These are phyloP conservation scores for Yamadazyma akitaensis DNA, from an alignment of 805 yeast species.

Conservation along the genomic window DNA sequence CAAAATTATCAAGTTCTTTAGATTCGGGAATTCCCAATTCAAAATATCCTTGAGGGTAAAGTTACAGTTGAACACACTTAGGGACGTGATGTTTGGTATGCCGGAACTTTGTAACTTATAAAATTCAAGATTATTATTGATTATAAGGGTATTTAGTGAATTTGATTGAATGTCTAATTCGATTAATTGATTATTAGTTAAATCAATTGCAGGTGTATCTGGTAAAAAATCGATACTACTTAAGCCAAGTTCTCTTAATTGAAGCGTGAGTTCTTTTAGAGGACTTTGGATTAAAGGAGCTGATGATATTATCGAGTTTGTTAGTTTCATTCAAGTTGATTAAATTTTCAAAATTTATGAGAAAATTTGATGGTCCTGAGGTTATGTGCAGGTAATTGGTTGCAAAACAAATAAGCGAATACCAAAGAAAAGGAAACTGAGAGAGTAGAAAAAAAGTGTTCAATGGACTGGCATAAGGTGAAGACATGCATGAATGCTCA, in stretches of 20 bases:
- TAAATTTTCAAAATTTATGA: background rate
- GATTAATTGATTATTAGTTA: slow-evolving; percentile 71
- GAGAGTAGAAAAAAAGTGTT: too few relatives aligned
- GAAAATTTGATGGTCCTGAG: background rate
- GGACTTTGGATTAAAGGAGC: slow-evolving; percentile 35
- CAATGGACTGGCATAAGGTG: too few relatives aligned
- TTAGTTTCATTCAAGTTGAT: slow-evolving; percentile 29
- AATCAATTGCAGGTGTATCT: slow-evolving; percentile 53
- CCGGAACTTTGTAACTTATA: slow-evolving; percentile 4
- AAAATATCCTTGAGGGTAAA: slow-evolving; percentile 8
- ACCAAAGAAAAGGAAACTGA: too few relatives aligned
- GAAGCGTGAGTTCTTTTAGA: slow-evolving; percentile 32
- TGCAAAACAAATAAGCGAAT: too few relatives aligned
- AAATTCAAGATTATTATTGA: slow-evolving; percentile 54
- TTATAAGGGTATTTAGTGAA: slow-evolving; percentile 47
- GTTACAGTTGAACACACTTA: slow-evolving; percentile 11
- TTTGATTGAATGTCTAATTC: slow-evolving; percentile 45
- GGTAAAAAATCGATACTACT: slow-evolving; percentile 36
- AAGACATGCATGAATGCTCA: too few relatives aligned
- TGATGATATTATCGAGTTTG: slow-evolving; percentile 25
- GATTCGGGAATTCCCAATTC: slow-evolving; percentile 28
- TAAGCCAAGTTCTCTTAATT: slow-evolving; percentile 31
- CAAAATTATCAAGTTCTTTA: slow-evolving; percentile 44
- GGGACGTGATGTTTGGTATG: slow-evolving; percentile 4
- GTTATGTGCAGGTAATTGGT: background rate